Evolutionary conservation across 345 rosid genomes (phyloP), one percentile per base, ranked within the genome.

Genomic region (Eucalyptus dawsonii): DNA sequence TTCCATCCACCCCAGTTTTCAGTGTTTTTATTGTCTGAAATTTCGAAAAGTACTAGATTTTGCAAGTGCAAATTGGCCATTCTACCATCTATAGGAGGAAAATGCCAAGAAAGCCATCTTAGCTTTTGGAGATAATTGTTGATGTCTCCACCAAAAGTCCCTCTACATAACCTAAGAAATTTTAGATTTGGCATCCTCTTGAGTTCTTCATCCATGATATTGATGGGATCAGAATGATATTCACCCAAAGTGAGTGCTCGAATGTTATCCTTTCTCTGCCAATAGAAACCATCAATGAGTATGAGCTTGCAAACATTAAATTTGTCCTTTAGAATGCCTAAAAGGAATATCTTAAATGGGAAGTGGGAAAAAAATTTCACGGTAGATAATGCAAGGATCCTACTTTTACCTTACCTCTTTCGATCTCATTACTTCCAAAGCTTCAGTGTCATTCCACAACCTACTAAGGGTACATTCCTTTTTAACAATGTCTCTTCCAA

Each of bases 161-260:
- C 17, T 14, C 1, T 1, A 7, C 1, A 7, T 65, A 65, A 2
- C 21, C 0, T 29, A 2, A 65, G 37, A 3, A n/a, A n/a, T 65
- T 14, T 65, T 9, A 65, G 9, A 65, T n/a, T 65, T 4, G 60
- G 60, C 60, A 56, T 56, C 60, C 25, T 22, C 60, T 56, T 1
- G 2, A 56, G 60, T 56, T 56, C 37, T n/a, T 7, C 17, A 65
- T n/a, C 37, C 4, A 14, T 5, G 2, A 65, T 13, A 10, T 0
- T 29, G 8, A 65, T 0, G 37, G 37, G 10, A 65, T 65, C 19
- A 3, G 0, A 7, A 14, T 4, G 0, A 65, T 3, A 9, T 65
- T 6, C 0, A 65, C 2, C 2, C 4, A 65, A 4, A 4, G 7
- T 14, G 37, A 65, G 76, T n/a, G 37, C 76, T 65, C n/a, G 2